Evolutionary conservation across 2,329 filamentous ascomycete genomes (phyloP).

Genomic region (Xylaria sp.): DNA sequence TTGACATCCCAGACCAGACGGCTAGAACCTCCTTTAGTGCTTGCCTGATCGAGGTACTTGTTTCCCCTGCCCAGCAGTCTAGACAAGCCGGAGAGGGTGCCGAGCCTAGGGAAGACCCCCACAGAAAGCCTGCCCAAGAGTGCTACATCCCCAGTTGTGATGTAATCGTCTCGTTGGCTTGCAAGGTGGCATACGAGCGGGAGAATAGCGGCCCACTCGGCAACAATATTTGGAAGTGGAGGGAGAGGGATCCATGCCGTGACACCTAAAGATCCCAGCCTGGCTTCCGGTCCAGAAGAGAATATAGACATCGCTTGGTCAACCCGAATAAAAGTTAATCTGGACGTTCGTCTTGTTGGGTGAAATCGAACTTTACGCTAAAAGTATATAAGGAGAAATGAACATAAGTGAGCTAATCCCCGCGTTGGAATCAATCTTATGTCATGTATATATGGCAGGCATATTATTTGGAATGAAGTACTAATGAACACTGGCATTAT

Average conservation of each 20-base stretch:
- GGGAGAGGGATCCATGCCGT: neutral
- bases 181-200: slow-evolving; percentile 26
- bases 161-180: slow-evolving; percentile 21
- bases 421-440: too few species aligned
- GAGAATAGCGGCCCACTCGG: slow-evolving; percentile 28
- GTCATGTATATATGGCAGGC: too few species aligned
- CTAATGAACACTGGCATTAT: too few species aligned
- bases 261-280: slow-evolving; percentile 8
- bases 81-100: slow-evolving; percentile 10
- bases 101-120: slow-evolving; percentile 17
- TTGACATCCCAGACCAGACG: slow-evolving; percentile 44
- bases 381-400: too few species aligned
- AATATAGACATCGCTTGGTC: too few species aligned
- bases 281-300: slow-evolving; percentile 2
- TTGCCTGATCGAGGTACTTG: slow-evolving; percentile 21
- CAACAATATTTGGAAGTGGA: slow-evolving; percentile 1
- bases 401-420: too few species aligned
- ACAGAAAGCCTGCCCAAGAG: slow-evolving; percentile 10
- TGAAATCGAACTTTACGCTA: too few species aligned
- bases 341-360: too few species aligned
- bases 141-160: slow-evolving; percentile 20
- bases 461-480: too few species aligned
- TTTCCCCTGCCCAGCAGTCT: slow-evolving; percentile 5
- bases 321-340: neutral
- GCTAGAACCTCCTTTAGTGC: slow-evolving; percentile 16